These are phyloP conservation scores for Pythium scleroteichum DNA, from an alignment of 352 stramenopile species.

Conservation along the genomic window DNA sequence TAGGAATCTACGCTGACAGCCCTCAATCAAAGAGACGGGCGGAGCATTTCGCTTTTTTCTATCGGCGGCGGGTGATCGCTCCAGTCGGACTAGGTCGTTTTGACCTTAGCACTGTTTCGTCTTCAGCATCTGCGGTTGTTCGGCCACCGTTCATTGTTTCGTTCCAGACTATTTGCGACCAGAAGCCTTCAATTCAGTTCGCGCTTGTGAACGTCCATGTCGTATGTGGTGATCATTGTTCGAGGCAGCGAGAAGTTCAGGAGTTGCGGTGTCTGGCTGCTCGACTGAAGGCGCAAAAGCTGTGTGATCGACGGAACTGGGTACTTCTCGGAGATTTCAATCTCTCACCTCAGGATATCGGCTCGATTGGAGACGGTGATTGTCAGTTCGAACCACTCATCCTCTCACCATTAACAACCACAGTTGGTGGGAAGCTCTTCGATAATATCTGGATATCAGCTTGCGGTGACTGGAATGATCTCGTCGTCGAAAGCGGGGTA, in stretches of 20 bases:
- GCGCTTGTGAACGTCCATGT: conserved; percentile 39
- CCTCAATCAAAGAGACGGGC: conserved; percentile 29
- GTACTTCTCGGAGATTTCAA: conserved; percentile 73
- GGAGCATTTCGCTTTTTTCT: conserved; percentile 65
- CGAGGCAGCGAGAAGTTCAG: conserved; percentile 17
- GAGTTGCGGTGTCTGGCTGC: conserved; percentile 7
- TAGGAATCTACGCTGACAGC: conserved; percentile 27
- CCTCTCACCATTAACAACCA: conserved; percentile 47
- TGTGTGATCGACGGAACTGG: conserved; percentile 27
- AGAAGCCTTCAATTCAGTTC: conserved; percentile 30
- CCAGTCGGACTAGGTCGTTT: neutral
- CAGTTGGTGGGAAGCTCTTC: conserved; percentile 58
- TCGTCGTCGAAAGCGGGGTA: conserved; percentile 42
- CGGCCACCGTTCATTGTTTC: conserved; percentile 47
- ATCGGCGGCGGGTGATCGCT: conserved; percentile 33
- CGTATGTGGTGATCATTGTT: conserved; percentile 21
- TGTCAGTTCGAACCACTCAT: conserved; percentile 40
- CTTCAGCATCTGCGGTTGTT: conserved; percentile 22
- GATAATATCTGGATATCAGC: conserved; percentile 68
- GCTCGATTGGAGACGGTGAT: conserved; percentile 18
- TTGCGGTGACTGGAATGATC: conserved; percentile 9
- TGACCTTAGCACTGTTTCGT: neutral
- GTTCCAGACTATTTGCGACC: conserved; percentile 33
- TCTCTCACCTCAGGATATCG: conserved; percentile 50
- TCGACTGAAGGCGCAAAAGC: neutral